Evolutionary conservation across 345 rosid genomes (phyloP).

Genomic region (Punica granatum): DNA sequence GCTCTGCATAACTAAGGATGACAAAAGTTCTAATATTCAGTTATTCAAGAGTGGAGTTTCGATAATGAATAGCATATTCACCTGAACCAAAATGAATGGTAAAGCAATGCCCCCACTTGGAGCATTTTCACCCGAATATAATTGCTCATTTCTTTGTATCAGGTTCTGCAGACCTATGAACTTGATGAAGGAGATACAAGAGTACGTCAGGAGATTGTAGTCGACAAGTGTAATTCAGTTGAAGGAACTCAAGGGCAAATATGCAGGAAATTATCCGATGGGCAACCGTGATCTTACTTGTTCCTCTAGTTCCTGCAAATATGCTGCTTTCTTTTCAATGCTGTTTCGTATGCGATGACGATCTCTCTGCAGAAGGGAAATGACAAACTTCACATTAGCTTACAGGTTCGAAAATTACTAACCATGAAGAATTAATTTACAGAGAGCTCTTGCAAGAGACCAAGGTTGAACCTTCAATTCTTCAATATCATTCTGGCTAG

Average conservation of each 20-base stretch:
- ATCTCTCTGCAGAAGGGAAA: conserved; percentile 43
- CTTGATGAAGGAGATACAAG: conserved; percentile 35
- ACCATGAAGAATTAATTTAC: conserved; percentile 6
- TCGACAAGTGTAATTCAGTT: neutral
- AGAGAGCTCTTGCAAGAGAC: conserved; percentile 4
- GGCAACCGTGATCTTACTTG: conserved; percentile 49
- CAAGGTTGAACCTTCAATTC: conserved; percentile 74
- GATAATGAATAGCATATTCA: conserved; percentile 23
- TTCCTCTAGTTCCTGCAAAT: conserved; percentile 86
- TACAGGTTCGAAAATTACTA: neutral
- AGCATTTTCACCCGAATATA: conserved; percentile 69
- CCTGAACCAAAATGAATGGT: conserved; percentile 99
- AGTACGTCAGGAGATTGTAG: neutral
- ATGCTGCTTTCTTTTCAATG: conserved; percentile 85
- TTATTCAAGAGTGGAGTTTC: neutral
- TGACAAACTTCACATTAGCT: conserved; percentile 11
- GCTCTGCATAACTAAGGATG: neutral
- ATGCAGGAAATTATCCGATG: conserved; percentile 8
- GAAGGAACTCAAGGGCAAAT: neutral
- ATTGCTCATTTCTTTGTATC: conserved; percentile 72
- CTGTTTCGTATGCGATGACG: conserved; percentile 63
- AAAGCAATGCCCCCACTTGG: conserved; percentile 87
- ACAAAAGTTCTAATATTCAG: neutral
- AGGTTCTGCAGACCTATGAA: conserved; percentile 81
- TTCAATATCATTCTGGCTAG: conserved; percentile 86